Evolutionary conservation across 352 stramenopile genomes (phyloP), one percentile per base, ranked within the genome.

Genomic region (Phytopythium vexans): DNA sequence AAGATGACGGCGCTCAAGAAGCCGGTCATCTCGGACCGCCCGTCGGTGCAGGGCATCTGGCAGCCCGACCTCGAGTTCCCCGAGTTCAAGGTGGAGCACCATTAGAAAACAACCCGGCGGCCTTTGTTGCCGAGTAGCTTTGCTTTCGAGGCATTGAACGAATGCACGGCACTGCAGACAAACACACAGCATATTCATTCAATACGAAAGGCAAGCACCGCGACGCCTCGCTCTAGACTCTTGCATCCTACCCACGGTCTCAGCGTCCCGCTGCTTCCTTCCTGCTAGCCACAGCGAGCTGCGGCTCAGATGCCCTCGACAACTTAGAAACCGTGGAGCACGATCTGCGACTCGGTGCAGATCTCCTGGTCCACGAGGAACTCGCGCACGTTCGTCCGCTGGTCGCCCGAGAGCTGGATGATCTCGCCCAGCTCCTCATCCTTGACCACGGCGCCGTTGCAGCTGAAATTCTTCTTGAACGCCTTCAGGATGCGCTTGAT

Each of bases 391-490:
- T 99, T 99, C 45, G 94, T 98, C 70, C 97, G 82, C 79, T 99
- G 97, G 83, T 99, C 97, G 52, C 97, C 97, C 47, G 94, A 98
- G 36, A 99, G 84, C 76, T 99, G 97, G 73, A 99, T 98, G 65
- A 99, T 97, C 70, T 99, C 97, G 49, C 95, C 90, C 34, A 95
- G 74, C 62, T 99, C 96, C 50, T 98, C 88, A 73, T 99, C 97
- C 65, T 99, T 98, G 49, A 98, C 95, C 38, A 99, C 95, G 52
- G 96, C 96, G 52, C 97, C 97, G 82, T 99, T 99, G 82, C 97
- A 99, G 70, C 89, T 98, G 70, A 99, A 99, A 77, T 99, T 99
- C 85, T 99, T 99, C 89, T 99, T 99, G 71, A 99, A 99, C 45
- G 97, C 97, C 79, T 99, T 99, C 61, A 98, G 95, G 77, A 99